Evolutionary conservation across 2,329 filamentous ascomycete genomes (phyloP), one percentile per base, ranked within the genome.

Genomic region (Colletotrichum sp.): DNA sequence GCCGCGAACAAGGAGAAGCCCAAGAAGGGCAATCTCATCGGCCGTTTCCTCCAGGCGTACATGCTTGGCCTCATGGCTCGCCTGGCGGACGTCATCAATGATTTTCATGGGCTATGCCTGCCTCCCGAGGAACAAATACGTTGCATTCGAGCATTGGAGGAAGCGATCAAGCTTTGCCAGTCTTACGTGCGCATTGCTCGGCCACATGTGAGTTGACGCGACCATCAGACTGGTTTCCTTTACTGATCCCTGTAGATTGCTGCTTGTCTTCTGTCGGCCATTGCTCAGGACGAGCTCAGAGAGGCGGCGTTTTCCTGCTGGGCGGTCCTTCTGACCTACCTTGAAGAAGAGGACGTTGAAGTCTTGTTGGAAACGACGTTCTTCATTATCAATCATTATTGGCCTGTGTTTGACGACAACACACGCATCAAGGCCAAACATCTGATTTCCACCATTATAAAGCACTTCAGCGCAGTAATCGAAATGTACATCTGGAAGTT

Each of bases 291-390:
- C 60, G 90, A 93, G 63, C 88, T 99, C n/a, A 92, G 95, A 77
- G 90, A 95, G 76, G 88, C 92, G 34, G 95, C 96, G 3, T 96
- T 99, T 80, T 91, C 90, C 6, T 95, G 96, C 65, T 99, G 97
- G 97, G 90, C 92, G 30, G 90, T 93, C 10, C 93, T 99, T 85
- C 90, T 99, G 21, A 90, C 86, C 32, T 91, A 93, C 67, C 89
- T 99, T 64, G 93, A 93, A 12, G 92, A 93, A 72, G 93, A 96
- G 28, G 96, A 98, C 80, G 89, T 98, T 7, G 93, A 94, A 78
- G 89, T 92, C 30, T 89, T 98, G 48, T 87, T 99, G 10, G 96
- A 98, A 82, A 96, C 96, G 74, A 98, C 96, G 0, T 95, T 99
- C 79, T 96, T 96, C 69, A 92, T 98, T 55, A 92, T 99, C 65